These are phyloP conservation scores for Carex sylvatica DNA, from an alignment of 202 grass and related monocot species.

Conservation along the genomic window DNA sequence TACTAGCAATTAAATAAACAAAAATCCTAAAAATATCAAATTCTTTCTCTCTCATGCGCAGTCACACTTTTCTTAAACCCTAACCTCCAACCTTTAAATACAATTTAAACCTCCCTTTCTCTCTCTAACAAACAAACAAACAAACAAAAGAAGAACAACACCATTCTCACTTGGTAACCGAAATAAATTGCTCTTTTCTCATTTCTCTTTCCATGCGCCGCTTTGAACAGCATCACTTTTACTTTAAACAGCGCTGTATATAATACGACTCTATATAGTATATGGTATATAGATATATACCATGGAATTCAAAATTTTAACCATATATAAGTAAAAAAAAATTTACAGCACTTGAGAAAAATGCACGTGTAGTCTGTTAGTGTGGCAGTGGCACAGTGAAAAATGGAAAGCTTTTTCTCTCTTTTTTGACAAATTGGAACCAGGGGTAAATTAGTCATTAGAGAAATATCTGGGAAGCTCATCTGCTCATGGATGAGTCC, in stretches of 20 bases:
- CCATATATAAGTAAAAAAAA: not conserved
- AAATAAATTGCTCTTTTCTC: not conserved
- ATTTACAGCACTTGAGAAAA: not conserved
- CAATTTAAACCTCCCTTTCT: not conserved
- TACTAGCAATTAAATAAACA: not conserved
- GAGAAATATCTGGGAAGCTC: not conserved
- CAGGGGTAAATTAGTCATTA: not conserved
- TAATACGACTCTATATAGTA: not conserved
- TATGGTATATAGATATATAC: not conserved
- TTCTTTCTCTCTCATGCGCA: not conserved
- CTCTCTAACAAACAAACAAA: not conserved
- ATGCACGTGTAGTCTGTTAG: not conserved
- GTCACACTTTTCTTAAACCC: constrained; percentile 12
- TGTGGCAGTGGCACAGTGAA: not conserved
- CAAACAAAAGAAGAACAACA: constrained; percentile 13
- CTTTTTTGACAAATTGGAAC: not conserved
- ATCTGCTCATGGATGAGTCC: too few species aligned
- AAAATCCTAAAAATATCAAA: not conserved
- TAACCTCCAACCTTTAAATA: not conserved
- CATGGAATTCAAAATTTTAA: not conserved
- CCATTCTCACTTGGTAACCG: constrained; percentile 10
- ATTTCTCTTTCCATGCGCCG: not conserved
- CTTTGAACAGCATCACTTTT: too few species aligned
- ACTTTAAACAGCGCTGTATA: too few species aligned
- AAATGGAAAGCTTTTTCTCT: not conserved